These are phyloP conservation scores for Dipteronia sinensis DNA, from an alignment of 345 rosid genomes.

Conservation along the genomic window DNA sequence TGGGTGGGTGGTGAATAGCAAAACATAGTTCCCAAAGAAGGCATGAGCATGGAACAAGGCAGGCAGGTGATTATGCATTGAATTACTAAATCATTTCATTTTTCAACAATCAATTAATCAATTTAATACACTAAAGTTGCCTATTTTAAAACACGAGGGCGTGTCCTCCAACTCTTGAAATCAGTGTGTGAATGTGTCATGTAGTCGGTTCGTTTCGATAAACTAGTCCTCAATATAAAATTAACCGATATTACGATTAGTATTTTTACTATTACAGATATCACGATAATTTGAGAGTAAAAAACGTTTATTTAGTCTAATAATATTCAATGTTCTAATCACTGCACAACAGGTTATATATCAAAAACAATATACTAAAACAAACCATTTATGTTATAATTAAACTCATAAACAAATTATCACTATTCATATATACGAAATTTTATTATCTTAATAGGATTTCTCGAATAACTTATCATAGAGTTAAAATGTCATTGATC, in stretches of 20 bases:
- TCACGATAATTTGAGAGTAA: no score
- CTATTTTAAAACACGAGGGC: slow-evolving; percentile 25
- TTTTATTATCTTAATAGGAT: no score
- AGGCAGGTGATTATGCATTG: slow-evolving; percentile 36
- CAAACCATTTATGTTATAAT: not conserved
- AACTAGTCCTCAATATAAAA: no score
- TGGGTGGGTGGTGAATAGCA: not conserved
- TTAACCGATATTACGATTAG: not conserved
- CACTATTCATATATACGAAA: not conserved
- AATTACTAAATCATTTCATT: slow-evolving; percentile 23
- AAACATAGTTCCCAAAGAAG: slow-evolving; percentile 33
- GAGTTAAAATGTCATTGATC: no score
- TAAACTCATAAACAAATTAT: not conserved
- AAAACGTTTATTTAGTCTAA: no score
- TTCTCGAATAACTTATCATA: no score
- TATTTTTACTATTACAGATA: no score
- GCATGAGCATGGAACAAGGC: slow-evolving; percentile 37
- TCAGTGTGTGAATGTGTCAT: not conserved
- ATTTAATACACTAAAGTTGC: not conserved
- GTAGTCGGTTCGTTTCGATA: slow-evolving; percentile 11
- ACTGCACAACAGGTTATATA: no score
- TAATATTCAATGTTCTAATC: no score
- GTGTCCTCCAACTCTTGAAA: slow-evolving; percentile 33
- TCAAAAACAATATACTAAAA: no score
- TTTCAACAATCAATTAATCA: slow-evolving; percentile 6